Base-by-base conservation (phyloP, 176 grass and related monocot genomes). In the bread wheat (Triticum aestivum) region DNA sequence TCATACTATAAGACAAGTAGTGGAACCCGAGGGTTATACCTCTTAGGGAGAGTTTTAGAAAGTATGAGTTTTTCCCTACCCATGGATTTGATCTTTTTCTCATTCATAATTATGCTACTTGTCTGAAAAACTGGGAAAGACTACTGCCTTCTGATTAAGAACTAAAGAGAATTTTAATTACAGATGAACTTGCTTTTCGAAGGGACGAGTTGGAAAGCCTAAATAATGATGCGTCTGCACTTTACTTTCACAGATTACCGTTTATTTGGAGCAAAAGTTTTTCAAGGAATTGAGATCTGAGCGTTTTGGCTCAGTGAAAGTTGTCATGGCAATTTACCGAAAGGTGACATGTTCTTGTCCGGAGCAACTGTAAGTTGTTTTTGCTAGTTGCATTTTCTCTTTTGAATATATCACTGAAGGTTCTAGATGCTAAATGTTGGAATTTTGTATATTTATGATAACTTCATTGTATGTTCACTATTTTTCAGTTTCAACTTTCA, bases 311-410 rank as follows among this genome's bases (percentile, higher is more conserved):
- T 92, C 88, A 63, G 96, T 96, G 41, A 98, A 94, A 94, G 87
- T 98, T 88, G 91, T 98, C 66, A 88, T 94, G 88, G 68, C 91
- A 81, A 98, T 98, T 87, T 98, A 96, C 45, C 82, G 88, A 79
- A 98, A 89, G 90, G 91, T 98, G 93, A 92, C 92, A 92, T 82
- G 84, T 86, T 96, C 96, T 91, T 98, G 96, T 89, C 93, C 86
- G 86, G 96, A 96, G 72, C 93, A 98, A 86, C 85, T 98, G 96
- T 95, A 92, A 98, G 91, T 92, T 92, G 39, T 88, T 82, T 85
- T 82, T 85, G 49, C 86, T 84, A 45, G n/a, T 20, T 68, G 29
- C 80, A 76, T 78, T 86, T 86, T n/a, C n/a, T 82, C 82, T 42
- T 20, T 38, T 78, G 44, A 77, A 80, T 83, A 49, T 61, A 61